Percentiles rank a stretch among this genome's conserved stretches.
Evolutionary conservation across 108 stramenopile genomes (phyloP).

Genomic region (Cyclostephanos invisitatus): DNA sequence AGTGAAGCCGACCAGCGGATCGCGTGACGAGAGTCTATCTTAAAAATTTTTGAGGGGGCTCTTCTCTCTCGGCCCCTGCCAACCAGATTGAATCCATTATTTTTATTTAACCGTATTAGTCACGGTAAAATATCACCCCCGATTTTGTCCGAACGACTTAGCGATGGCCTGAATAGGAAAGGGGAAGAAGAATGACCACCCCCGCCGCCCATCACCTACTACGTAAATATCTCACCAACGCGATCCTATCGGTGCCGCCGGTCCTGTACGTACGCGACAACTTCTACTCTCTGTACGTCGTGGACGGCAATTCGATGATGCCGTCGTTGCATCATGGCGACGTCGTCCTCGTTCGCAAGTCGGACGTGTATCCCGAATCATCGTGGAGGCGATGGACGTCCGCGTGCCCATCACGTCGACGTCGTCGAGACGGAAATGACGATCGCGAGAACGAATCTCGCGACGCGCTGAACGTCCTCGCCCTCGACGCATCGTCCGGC

Average conservation of each 20-base stretch:
- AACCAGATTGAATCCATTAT: too few species aligned
- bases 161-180: too few species aligned
- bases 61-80: too few species aligned
- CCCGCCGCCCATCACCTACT: neutral
- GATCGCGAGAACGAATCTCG: slow-evolving; percentile 7
- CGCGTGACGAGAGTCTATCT: too few species aligned
- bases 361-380: slow-evolving; percentile 28
- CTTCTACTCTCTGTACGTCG: slow-evolving; percentile 48
- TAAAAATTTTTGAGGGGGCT: too few species aligned
- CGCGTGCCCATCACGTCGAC: neutral
- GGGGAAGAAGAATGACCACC: neutral
- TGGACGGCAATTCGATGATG: slow-evolving; percentile 62
- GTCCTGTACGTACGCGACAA: slow-evolving; percentile 25
- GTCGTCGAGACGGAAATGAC: neutral
- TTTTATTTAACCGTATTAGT: too few species aligned
- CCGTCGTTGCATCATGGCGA: slow-evolving; percentile 60
- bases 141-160: too few species aligned
- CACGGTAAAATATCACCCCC: too few species aligned
- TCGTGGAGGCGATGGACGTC: neutral
- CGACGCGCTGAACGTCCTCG: slow-evolving; percentile 34
- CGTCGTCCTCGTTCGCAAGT: slow-evolving; percentile 59
- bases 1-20: too few species aligned
- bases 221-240: neutral
- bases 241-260: neutral
- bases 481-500: slow-evolving; percentile 34